phyloP scores from a whole-genome alignment of 495 filamentous ascomycete genomes.

The Podospora conica region DNA sequence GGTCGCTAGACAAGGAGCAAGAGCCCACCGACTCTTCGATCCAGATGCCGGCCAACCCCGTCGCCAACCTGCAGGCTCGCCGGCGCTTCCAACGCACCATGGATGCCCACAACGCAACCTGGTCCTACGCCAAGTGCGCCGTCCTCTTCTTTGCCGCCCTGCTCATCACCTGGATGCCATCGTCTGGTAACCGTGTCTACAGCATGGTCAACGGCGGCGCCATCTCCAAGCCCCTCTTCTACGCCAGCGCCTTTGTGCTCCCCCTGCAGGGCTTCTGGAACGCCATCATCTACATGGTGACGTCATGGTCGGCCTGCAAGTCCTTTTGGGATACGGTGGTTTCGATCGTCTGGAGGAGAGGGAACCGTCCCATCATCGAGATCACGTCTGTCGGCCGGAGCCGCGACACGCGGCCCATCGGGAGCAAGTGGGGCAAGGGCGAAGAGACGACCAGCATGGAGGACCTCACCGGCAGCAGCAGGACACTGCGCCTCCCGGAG shows the following conservation, averaged over 20 bases:
- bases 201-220: slow-evolving; percentile 49
- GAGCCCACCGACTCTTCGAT: neutral
- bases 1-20: slow-evolving; percentile 14
- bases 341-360: neutral
- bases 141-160: slow-evolving; percentile 79
- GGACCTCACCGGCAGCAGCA: slow-evolving; percentile 13
- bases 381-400: slow-evolving; percentile 1
- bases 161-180: slow-evolving; percentile 80
- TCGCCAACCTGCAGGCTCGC: slow-evolving; percentile 1
- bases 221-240: slow-evolving; percentile 56
- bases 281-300: slow-evolving; percentile 68
- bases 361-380: slow-evolving; percentile 7
- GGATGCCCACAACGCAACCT: slow-evolving; percentile 52
- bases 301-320: slow-evolving; percentile 47
- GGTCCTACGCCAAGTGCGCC: slow-evolving; percentile 77
- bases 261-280: slow-evolving; percentile 88
- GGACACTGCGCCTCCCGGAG: neutral
- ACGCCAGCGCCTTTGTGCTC: slow-evolving; percentile 67
- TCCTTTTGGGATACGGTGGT: slow-evolving; percentile 22
- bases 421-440: slow-evolving; percentile 7
- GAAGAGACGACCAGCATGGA: slow-evolving; percentile 21
- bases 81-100: slow-evolving; percentile 12
- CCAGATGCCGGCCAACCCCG: neutral
- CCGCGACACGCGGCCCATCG: neutral
- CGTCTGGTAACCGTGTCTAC: slow-evolving; percentile 74